Percentiles rank a stretch among this genome's conserved stretches.
Conservation (phyloP, 2,329 filamentous ascomycete genomes). For the Botrytis pseudocinerea region DNA sequence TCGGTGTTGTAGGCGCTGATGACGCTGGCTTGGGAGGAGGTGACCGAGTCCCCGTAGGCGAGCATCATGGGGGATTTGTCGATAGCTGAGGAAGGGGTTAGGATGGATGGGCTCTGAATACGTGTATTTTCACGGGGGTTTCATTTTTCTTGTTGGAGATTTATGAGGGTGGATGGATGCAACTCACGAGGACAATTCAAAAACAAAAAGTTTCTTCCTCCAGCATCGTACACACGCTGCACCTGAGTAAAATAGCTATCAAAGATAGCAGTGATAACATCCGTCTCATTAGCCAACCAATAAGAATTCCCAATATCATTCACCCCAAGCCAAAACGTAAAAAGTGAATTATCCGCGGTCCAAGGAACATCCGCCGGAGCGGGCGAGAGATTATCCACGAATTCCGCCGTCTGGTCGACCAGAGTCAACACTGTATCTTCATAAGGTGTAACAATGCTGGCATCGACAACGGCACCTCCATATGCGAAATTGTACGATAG, state of each 20-base stretch:
- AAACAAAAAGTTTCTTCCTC: slow-evolving; percentile 51
- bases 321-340: slow-evolving; percentile 54
- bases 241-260: slow-evolving; percentile 47
- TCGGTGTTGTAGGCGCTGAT: slow-evolving; percentile 2
- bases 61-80: slow-evolving; percentile 6
- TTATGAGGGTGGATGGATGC: not conserved
- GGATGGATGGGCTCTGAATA: not conserved
- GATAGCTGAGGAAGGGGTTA: not conserved
- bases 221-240: slow-evolving; percentile 47
- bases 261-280: slow-evolving; percentile 44
- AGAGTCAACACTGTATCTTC: slow-evolving; percentile 38
- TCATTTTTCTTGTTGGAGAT: no score
- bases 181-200: slow-evolving; percentile 47
- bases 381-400: slow-evolving; percentile 42
- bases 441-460: slow-evolving; percentile 36
- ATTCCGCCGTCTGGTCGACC: slow-evolving; percentile 43
- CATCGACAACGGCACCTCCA: slow-evolving; percentile 43
- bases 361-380: slow-evolving; percentile 43
- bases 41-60: not conserved
- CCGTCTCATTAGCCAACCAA: slow-evolving; percentile 38
- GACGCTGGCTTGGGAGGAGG: not conserved
- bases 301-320: slow-evolving; percentile 54
- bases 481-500: slow-evolving; percentile 52
- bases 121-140: no score
- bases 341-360: slow-evolving; percentile 45